phyloP scores from a whole-genome alignment of 2,329 filamentous ascomycete species.

The Didymella lethalis region DNA sequence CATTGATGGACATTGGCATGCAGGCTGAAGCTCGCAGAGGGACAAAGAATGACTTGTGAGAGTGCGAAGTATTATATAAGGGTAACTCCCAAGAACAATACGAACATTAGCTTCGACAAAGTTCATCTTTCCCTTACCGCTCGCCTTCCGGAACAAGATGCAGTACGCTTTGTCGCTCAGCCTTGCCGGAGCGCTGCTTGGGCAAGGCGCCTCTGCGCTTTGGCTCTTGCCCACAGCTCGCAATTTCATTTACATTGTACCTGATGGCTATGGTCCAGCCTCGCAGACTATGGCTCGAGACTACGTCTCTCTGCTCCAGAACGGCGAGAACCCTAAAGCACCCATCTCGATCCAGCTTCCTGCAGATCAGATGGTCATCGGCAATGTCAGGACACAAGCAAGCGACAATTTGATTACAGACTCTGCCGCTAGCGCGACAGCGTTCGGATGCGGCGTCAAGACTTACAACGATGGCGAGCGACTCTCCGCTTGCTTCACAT shows the following conservation, averaged over 20 bases:
- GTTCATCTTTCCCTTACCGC: no score
- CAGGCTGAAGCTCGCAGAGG: not conserved
- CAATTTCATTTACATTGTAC: constrained; percentile 39
- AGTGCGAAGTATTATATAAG: no score
- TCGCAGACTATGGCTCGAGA: constrained; percentile 37
- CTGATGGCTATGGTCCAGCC: constrained; percentile 35
- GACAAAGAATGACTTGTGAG: no score
- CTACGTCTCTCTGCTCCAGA: constrained; percentile 31
- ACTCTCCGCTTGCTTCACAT: not conserved
- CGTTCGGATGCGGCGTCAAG: constrained; percentile 53
- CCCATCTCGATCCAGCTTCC: constrained; percentile 30
- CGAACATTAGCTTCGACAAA: not conserved
- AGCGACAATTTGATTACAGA: constrained; percentile 52
- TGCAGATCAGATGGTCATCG: constrained; percentile 33
- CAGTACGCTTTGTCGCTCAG: constrained; percentile 20
- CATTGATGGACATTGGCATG: constrained; percentile 9
- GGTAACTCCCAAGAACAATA: not conserved
- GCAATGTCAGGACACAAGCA: constrained; percentile 32
- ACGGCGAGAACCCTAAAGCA: constrained; percentile 28
- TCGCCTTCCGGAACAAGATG: constrained; percentile 8
- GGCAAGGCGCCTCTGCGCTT: constrained; percentile 20
- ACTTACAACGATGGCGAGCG: constrained; percentile 46
- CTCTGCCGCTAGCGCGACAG: constrained; percentile 53
- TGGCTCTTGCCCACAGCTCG: constrained; percentile 27
- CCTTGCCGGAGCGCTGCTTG: constrained; percentile 18